These are phyloP conservation scores for Salix dunnii DNA, from an alignment of 345 rosid species.

Conservation along the genomic window DNA sequence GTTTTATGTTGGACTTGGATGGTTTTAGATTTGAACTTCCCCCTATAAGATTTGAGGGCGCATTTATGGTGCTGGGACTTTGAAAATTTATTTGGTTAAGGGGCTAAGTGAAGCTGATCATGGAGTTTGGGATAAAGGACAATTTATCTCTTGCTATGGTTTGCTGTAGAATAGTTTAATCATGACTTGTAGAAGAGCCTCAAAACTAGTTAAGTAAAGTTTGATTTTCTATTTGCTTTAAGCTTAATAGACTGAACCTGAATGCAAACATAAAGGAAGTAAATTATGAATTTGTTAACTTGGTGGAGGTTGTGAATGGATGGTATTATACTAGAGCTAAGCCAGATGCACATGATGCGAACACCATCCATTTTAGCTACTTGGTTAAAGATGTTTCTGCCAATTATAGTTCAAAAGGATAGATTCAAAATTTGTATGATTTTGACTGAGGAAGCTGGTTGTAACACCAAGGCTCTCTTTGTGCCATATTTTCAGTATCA, in stretches of 20 bases:
- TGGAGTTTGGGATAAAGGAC: neutral
- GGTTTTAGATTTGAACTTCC: neutral
- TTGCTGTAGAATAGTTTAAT: neutral
- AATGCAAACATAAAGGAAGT: neutral
- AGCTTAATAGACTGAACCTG: neutral
- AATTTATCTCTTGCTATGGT: neutral
- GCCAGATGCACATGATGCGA: neutral
- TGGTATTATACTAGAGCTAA: neutral
- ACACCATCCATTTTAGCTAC: neutral
- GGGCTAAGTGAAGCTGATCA: neutral
- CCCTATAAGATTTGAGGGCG: neutral
- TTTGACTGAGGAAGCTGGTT: neutral
- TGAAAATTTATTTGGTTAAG: neutral
- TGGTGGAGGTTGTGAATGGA: neutral
- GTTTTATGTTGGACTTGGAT: neutral
- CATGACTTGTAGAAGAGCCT: slow-evolving; percentile 3
- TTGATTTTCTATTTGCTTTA: neutral
- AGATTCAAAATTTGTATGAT: neutral
- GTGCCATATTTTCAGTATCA: neutral
- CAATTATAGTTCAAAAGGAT: neutral
- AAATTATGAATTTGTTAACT: neutral
- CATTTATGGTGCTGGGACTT: neutral
- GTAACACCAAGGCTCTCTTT: neutral
- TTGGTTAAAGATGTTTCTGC: neutral
- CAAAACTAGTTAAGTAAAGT: neutral